Conservation (phyloP, 2,329 filamentous ascomycete species). For the Colletotrichum australisinense region DNA sequence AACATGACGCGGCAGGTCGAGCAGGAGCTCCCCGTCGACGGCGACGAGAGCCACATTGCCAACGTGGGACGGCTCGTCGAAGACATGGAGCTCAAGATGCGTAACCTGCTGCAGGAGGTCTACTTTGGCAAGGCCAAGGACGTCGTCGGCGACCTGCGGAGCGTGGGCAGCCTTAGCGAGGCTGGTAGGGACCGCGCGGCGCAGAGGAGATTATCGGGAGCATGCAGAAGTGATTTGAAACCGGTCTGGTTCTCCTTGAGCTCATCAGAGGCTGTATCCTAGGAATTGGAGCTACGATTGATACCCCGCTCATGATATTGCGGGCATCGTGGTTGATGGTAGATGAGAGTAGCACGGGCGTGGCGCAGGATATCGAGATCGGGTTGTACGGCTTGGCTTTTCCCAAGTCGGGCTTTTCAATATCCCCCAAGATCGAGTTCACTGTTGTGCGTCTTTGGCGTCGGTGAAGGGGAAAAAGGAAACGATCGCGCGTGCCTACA, state of each 20-base stretch:
- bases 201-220: constrained; percentile 88
- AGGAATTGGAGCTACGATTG: neutral
- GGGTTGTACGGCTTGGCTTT: neutral
- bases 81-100: constrained; percentile 99
- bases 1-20: constrained; percentile 99
- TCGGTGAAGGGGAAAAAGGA: neutral
- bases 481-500: neutral
- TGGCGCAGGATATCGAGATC: constrained; percentile 22
- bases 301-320: neutral
- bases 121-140: constrained; percentile 99
- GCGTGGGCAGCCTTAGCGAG: constrained; percentile 85
- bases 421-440: constrained; percentile 17
- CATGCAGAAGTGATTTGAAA: constrained; percentile 58
- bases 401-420: neutral
- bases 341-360: neutral
- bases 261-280: neutral
- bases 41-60: constrained; percentile 92
- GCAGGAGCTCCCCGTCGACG: constrained; percentile 88
- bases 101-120: constrained; percentile 96
- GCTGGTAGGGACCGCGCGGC: constrained; percentile 84
- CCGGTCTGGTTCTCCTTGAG: neutral
- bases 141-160: constrained; percentile 94
- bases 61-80: constrained; percentile 96
- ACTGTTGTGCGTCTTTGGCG: constrained; percentile 4
- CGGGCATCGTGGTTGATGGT: neutral